Base-by-base conservation (phyloP, 2,329 filamentous ascomycete genomes). In the Alternaria dauci region DNA sequence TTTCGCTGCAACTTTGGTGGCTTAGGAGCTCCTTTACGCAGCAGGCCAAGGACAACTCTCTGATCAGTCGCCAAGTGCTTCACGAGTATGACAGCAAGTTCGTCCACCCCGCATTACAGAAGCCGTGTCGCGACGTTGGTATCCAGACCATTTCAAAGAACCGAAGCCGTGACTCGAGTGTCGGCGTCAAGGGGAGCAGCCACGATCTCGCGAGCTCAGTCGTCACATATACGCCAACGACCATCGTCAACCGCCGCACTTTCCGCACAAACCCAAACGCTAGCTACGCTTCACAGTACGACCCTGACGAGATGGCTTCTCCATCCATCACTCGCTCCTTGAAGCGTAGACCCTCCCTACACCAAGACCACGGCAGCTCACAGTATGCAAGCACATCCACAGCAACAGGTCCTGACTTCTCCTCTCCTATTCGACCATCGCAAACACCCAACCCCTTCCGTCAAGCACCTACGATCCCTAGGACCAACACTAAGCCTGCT, bases 21-120 rank as follows among this genome's bases (percentile, higher is more conserved):
- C 82, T 98, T 51, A 89, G 91, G 61, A 86, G 85, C 2, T 88
- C 85, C 34, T 98, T 94, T 78, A 85, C 87, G 4, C 94, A 94
- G 75, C 94, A 98, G 76, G 88, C 87, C 62, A 96, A 93, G 75
- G 95, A 99, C 77, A 88, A 87, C 2, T 85, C 89, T 2, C 85
- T 97, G 47, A 91, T 99, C 59, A 93, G 96, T 69, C 93, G 91
- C 70, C 92, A 98, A 79, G 94, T 98, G 5, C 85, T 98, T 80
- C 90, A 93, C 76, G 95, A 99, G 80, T 99, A 99, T 75, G 93
- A 98, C 75, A 92, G 88, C 69, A 99, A 99, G 81, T 97, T 91
- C 73, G 95, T 99, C 1, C 93, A 96, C 72, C 95, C 95, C 2
- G 86, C 89, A 11, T 87, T 96, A n/a, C 91, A 96, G 69, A 91